These are phyloP conservation scores for Artemisia annua DNA, from an alignment of 129 eudicot genomes.

Conservation along the genomic window DNA sequence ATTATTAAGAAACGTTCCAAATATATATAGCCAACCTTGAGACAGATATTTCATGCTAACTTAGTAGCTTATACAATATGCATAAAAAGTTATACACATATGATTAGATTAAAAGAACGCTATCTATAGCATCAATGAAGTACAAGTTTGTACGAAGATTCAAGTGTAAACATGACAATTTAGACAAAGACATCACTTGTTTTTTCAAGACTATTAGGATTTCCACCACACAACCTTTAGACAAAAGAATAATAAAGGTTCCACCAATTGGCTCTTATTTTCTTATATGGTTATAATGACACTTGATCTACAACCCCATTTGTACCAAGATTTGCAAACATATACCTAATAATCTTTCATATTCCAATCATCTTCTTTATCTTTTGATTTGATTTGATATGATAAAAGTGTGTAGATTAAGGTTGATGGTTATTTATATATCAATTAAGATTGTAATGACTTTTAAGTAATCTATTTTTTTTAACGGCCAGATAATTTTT, in stretches of 20 bases:
- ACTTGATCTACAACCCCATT: conserved; percentile 24
- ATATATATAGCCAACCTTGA: no score
- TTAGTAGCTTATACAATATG: no score
- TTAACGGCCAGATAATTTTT: not conserved
- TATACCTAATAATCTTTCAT: conserved; percentile 35
- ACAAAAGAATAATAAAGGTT: conserved; percentile 26
- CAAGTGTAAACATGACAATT: conserved; percentile 13
- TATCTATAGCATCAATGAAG: conserved; percentile 8
- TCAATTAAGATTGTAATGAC: not conserved
- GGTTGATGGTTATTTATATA: conserved; percentile 12
- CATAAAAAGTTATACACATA: no score
- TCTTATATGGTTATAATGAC: conserved; percentile 28
- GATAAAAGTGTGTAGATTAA: conserved; percentile 7
- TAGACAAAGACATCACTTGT: conserved; percentile 32
- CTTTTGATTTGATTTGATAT: conserved; percentile 14
- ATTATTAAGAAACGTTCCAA: no score
- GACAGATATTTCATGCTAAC: no score
- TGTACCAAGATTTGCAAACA: conserved; percentile 29
- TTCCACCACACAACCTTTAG: conserved; percentile 31
- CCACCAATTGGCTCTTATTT: conserved; percentile 30
- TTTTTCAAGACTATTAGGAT: conserved; percentile 26
- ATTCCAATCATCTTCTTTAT: conserved; percentile 18
- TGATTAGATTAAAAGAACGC: no score
- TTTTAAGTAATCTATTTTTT: not conserved
- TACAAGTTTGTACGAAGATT: conserved; percentile 35